These are phyloP conservation scores for Xylaria sp. DNA, from an alignment of 2,329 filamentous ascomycete species.

Conservation along the genomic window DNA sequence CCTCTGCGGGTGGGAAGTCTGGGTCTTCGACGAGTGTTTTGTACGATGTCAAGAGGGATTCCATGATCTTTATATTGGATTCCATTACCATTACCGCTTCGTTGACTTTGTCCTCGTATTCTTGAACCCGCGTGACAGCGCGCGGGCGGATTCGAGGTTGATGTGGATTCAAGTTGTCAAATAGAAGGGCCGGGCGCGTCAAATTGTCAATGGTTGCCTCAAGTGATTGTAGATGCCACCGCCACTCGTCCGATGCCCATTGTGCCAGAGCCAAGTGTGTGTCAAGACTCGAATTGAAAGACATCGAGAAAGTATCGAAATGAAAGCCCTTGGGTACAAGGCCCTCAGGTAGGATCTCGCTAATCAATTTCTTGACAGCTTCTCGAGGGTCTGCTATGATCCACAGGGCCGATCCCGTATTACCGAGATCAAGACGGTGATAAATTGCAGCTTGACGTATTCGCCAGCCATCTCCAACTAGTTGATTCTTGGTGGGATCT, in stretches of 20 bases:
- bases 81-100: conserved; percentile 50
- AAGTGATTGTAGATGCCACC: conserved; percentile 51
- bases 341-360: conserved; percentile 46
- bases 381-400: conserved; percentile 50
- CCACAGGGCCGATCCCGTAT: conserved; percentile 50
- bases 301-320: conserved; percentile 45
- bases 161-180: conserved; percentile 5
- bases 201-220: conserved; percentile 49
- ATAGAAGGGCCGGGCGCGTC: conserved; percentile 38
- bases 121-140: conserved; percentile 50
- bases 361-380: conserved; percentile 41
- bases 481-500: conserved; percentile 20
- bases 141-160: conserved; percentile 35
- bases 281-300: conserved; percentile 49
- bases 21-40: conserved; percentile 33
- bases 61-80: conserved; percentile 50
- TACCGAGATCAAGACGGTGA: conserved; percentile 43
- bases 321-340: conserved; percentile 43
- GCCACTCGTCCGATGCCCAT: conserved; percentile 54
- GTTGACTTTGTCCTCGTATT: conserved; percentile 50
- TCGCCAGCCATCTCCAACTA: conserved; percentile 36
- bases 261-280: conserved; percentile 51
- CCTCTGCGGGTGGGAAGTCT: conserved; percentile 36
- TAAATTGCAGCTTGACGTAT: conserved; percentile 43
- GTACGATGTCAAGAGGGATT: conserved; percentile 43